Evolutionary conservation across 768 basidiomycete species (phyloP), one percentile per base, ranked within the genome.

Genomic region (Jaapia argillacea): DNA sequence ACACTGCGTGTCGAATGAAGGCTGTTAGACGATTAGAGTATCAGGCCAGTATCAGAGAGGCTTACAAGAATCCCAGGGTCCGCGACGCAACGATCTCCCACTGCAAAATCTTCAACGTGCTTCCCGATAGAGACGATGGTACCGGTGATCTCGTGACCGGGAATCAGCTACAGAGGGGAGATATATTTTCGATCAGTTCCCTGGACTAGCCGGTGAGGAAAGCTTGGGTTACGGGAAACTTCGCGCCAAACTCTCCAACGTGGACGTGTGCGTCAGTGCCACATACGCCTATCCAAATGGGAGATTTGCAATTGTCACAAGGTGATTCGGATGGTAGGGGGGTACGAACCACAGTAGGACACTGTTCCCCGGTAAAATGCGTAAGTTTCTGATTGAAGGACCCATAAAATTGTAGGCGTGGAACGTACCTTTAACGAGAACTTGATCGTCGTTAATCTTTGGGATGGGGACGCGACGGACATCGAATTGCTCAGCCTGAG

Each of bases 231-330:
- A 43, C 42, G 21, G 42, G 42, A 35, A 43, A 43, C n/a, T 43
- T 27, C 12, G 42, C 24, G 25, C 24, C 28, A 31, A 43, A 63
- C 47, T 62, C 63, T 41, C 65, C 63, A 42, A 66, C 59, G 55
- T 68, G 66, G 46, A 68, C 66, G 48, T 68, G 66, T 27, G 46
- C 56, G 46, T 67, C 66, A 33, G 66, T 67, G 44, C 66, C 66
- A 45, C 66, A 67, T 23, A 66, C 58, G 47, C 66, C 66, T 51
- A 53, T 58, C 23, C 6, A 22, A 7, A 39, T n/a, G 21, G 12
- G 7, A 12, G 16, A 12, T 12, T 33, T 16, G 16, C 12, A 33
- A 33, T 22, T 14, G 20, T 41, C 3, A 41, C 40, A 24, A n/a
- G 24, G 12, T 7, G 24, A 24, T 41, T 3, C 2, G 10, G 18